phyloP scores from a whole-genome alignment of 1,139 yeast species.

The Debaryomycetaceae sp. region DNA sequence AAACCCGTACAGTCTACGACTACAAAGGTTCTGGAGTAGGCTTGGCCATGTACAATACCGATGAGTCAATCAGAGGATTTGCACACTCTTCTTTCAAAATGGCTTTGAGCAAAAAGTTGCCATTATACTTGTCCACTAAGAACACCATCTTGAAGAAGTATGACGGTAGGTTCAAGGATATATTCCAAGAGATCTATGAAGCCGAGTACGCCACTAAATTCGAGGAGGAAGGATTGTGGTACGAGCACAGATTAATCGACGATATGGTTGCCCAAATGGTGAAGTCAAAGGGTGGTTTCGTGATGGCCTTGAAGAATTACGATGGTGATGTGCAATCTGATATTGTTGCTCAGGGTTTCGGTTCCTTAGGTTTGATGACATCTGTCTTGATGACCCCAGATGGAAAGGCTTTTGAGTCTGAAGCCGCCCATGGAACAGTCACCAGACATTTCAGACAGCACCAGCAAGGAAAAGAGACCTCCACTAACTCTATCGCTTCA shows the following conservation, averaged over 20 bases:
- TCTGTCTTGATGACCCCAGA: constrained; percentile 83
- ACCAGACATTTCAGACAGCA: constrained; percentile 84
- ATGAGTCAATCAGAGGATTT: constrained; percentile 72
- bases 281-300: constrained; percentile 79
- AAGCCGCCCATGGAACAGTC: constrained; percentile 87
- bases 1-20: constrained; percentile 54
- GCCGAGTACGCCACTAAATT: constrained; percentile 53
- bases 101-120: constrained; percentile 64
- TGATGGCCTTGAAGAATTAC: constrained; percentile 80
- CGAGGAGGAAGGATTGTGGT: constrained; percentile 67
- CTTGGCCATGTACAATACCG: constrained; percentile 79
- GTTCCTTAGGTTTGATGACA: constrained; percentile 81
- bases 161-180: constrained; percentile 80
- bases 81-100: constrained; percentile 77
- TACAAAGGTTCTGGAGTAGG: constrained; percentile 71
- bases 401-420: constrained; percentile 78
- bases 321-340: constrained; percentile 88
- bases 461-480: constrained; percentile 80
- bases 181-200: constrained; percentile 66
- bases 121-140: constrained; percentile 70
- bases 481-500: constrained; percentile 81
- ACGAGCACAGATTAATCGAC: constrained; percentile 79
- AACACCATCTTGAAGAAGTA: constrained; percentile 79
- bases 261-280: constrained; percentile 91
- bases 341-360: constrained; percentile 84